Base-by-base conservation (phyloP, 1,284 basidiomycete species). In the Moesziomyces sp. region DNA sequence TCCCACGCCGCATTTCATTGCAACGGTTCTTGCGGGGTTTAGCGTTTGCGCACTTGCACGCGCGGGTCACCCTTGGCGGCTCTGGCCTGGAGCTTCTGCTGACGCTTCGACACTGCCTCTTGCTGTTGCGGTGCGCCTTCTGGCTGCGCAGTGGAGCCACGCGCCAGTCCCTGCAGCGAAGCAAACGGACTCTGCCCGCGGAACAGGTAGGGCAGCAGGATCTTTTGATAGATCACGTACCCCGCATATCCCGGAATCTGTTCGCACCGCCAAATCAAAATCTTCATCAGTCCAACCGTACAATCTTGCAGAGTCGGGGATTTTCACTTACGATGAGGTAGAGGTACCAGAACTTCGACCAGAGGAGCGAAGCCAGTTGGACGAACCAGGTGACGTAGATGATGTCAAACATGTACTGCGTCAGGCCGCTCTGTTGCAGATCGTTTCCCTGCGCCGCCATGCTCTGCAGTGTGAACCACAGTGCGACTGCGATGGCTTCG, bases 361-460 rank as follows among this genome's bases (percentile, higher is more conserved):
- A 54, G 24, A 85, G 54, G 28, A 83, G 76, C 10, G 84, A 79
- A 23, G 70, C 54, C 43, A 84, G 54, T 51, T 85, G 84, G 2
- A 83, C 79, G 55, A 82, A 80, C 84, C 84, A 85, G 0, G 84
- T 85, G 10, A 85, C 75, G 56, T 85, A 85, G 59, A 85, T 66
- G 9, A 85, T 53, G 59, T 85, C 85, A 28, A 85, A 85, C 78
- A 85, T 82, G 77, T 85, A 83, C 76, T 79, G 69, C 6, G 84
- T 83, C n/a, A 85, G 70, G 3, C 84, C 84, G 30, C 47, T 63
- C 59, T 70, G 79, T 48, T 68, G 58, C 3, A 85, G 67, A 58
- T 85, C 81, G 42, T 82, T 79, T 14, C 84, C 84, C 16, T 69
- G 51, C 6, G 51, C 51, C 1, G 82, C 83, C 84, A 85, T 85